Conservation (phyloP, 805 yeast species). For the Kuraishia borneana region DNA sequence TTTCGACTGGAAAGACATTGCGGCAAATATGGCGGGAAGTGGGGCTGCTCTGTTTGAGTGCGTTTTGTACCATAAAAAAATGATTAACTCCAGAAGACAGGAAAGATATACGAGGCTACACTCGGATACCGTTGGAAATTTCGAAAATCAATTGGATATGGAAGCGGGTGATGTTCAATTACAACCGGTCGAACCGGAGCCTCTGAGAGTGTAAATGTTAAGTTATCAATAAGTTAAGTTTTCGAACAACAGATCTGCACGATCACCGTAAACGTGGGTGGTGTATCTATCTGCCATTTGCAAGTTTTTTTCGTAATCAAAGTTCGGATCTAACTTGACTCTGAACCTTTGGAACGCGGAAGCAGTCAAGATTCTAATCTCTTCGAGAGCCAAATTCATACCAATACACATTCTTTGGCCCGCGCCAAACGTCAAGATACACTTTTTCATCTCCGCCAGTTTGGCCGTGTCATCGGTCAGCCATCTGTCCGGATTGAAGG, state of each 20-base stretch:
- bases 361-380: slow-evolving; percentile 48
- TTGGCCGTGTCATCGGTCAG: slow-evolving; percentile 26
- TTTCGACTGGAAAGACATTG: slow-evolving; percentile 31
- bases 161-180: background rate
- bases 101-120: slow-evolving; percentile 2
- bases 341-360: slow-evolving; percentile 38
- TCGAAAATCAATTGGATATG: slow-evolving; percentile 2
- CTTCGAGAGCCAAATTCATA: slow-evolving; percentile 53
- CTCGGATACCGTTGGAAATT: background rate
- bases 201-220: background rate
- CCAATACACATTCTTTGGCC: slow-evolving; percentile 73
- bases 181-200: background rate
- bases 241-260: slow-evolving; percentile 2
- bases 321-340: slow-evolving; percentile 11
- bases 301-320: slow-evolving; percentile 13
- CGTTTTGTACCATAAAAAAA: slow-evolving; percentile 2
- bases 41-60: background rate
- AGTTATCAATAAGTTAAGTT: no score
- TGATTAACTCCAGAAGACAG: background rate
- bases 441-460: slow-evolving; percentile 32
- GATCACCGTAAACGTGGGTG: slow-evolving; percentile 13
- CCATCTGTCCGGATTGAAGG: slow-evolving; percentile 59
- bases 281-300: slow-evolving; percentile 20
- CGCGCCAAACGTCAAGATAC: slow-evolving; percentile 60
- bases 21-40: slow-evolving; percentile 4